phyloP scores from a whole-genome alignment of 78 protist species.

The Dictyostelium intermedium region DNA sequence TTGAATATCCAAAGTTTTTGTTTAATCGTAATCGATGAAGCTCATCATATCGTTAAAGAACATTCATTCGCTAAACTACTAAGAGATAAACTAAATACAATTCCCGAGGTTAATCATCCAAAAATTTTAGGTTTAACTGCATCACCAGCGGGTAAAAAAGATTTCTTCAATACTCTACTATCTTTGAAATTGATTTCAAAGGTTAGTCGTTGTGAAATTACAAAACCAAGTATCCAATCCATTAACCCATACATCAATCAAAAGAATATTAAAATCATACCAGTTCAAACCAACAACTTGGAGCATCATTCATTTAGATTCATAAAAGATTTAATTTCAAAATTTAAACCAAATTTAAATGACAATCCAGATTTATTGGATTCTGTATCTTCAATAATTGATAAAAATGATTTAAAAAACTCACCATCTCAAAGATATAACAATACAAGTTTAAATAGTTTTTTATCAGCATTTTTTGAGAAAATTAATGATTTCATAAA shows the following conservation, averaged over 20 bases:
- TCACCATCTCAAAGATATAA: too few species aligned
- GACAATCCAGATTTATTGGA: background rate
- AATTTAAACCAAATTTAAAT: background rate
- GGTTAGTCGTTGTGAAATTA: background rate
- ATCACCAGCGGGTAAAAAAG: slow-evolving; percentile 34
- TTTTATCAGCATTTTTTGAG: background rate
- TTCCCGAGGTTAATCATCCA: background rate
- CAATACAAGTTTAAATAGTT: background rate
- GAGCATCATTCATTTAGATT: background rate
- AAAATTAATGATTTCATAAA: background rate
- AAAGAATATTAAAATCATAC: background rate
- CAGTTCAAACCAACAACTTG: background rate
- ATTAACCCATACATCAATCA: background rate
- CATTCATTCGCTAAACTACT: slow-evolving; percentile 16
- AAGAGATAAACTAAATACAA: background rate
- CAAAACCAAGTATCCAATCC: background rate
- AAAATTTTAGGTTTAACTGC: slow-evolving; percentile 47
- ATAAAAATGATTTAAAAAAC: background rate
- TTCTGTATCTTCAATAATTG: background rate
- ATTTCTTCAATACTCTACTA: slow-evolving; percentile 1
- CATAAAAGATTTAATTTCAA: background rate
- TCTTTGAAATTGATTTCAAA: slow-evolving; percentile 6
- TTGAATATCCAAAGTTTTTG: background rate
- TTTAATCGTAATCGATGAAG: slow-evolving; percentile 33
- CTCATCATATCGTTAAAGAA: slow-evolving; percentile 47